phyloP scores from a whole-genome alignment of 257 asterid species.

The Fraxinus anomala region DNA sequence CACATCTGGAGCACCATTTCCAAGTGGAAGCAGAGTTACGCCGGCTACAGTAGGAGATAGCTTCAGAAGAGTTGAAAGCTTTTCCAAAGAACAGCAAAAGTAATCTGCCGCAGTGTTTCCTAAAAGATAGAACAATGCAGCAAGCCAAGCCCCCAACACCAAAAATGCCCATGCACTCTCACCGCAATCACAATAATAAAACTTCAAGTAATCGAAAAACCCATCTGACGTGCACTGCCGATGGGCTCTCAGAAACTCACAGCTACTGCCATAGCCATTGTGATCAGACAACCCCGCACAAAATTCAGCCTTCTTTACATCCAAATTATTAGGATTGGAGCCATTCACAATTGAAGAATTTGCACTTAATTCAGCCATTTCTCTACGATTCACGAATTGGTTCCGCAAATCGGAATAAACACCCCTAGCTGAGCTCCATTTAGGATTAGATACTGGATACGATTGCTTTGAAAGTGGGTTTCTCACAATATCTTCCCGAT shows the following conservation, averaged over 20 bases:
- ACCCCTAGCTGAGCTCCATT: constrained; percentile 25
- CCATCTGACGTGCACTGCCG: constrained; percentile 42
- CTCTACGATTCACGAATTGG: constrained; percentile 23
- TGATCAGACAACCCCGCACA: constrained; percentile 48
- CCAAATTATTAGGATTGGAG: constrained; percentile 29
- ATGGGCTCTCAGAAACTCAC: constrained; percentile 48
- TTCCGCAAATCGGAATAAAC: constrained; percentile 1
- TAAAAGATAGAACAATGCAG: constrained; percentile 35
- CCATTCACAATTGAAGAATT: constrained; percentile 17
- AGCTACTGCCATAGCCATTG: constrained; percentile 39
- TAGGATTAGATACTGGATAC: constrained; percentile 22
- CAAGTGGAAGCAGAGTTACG: too few species aligned
- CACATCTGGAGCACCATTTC: too few species aligned
- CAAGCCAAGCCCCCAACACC: constrained; percentile 44
- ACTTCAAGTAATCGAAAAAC: constrained; percentile 47
- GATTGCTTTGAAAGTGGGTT: constrained; percentile 41
- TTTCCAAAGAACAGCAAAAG: too few species aligned
- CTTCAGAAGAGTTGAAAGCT: too few species aligned
- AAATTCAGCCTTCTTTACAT: constrained; percentile 27
- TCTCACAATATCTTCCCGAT: constrained; percentile 43
- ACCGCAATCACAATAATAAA: constrained; percentile 43
- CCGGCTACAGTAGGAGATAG: too few species aligned
- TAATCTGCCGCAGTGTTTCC: too few species aligned
- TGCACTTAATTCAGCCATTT: constrained; percentile 32
- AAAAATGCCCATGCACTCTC: constrained; percentile 44